A percentile compares a stretch with the other conserved stretches of the same genome.
Evolutionary conservation across 345 rosid genomes (phyloP).

Genomic region (Murraya koenigii): DNA sequence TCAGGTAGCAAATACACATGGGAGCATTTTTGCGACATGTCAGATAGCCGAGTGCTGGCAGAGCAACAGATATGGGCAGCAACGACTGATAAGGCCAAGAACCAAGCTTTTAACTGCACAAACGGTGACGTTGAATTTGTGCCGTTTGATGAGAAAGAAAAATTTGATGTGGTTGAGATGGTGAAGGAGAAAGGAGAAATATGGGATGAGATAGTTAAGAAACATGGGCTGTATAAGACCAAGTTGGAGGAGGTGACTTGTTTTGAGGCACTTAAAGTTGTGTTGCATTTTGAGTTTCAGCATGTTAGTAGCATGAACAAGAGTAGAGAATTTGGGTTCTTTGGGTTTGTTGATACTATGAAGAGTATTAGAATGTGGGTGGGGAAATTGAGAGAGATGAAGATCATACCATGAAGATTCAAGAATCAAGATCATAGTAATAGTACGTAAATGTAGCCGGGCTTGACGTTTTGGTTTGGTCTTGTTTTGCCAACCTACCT

Average conservation of each 20-base stretch:
- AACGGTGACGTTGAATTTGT: constrained; percentile 28
- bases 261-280: constrained; percentile 10
- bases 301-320: constrained; percentile 37
- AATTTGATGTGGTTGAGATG: constrained; percentile 10
- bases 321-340: constrained; percentile 21
- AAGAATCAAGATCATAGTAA: too few species aligned
- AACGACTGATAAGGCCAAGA: neutral
- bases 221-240: constrained; percentile 20
- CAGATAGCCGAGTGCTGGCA: constrained; percentile 19
- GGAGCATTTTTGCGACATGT: constrained; percentile 30
- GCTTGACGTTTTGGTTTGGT: too few species aligned
- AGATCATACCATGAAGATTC: neutral
- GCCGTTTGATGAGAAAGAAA: constrained; percentile 18
- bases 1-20: constrained; percentile 19
- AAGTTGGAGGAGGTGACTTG: constrained; percentile 27
- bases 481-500: too few species aligned
- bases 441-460: too few species aligned
- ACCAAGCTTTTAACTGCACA: constrained; percentile 27
- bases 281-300: constrained; percentile 26
- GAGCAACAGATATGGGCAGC: constrained; percentile 33
- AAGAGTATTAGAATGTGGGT: neutral
- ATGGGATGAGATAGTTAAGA: constrained; percentile 29
- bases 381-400: neutral
- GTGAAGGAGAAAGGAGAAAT: constrained; percentile 17
- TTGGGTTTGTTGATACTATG: neutral